Evolutionary conservation across 1,139 yeast genomes (phyloP).

Genomic region (Geotrichum aggregatum): DNA sequence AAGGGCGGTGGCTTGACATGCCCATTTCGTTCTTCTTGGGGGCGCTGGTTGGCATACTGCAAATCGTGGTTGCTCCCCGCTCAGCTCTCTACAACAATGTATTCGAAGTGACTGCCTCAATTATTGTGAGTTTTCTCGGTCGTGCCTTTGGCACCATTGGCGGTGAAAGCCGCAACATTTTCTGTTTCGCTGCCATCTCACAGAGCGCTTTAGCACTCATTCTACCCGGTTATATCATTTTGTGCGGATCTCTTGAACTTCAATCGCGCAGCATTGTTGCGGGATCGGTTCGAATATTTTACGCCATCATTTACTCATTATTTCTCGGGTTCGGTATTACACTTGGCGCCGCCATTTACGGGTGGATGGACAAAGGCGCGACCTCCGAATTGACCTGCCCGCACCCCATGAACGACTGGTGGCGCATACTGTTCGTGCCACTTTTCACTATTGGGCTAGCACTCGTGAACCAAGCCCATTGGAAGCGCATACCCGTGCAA

Average conservation of each 20-base stretch:
- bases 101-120: constrained; percentile 84
- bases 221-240: constrained; percentile 86
- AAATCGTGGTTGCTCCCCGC: constrained; percentile 75
- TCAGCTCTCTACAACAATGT: constrained; percentile 82
- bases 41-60: constrained; percentile 73
- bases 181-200: constrained; percentile 83
- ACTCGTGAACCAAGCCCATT: constrained; percentile 77
- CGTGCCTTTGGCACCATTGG: constrained; percentile 84
- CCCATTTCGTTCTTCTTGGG: constrained; percentile 83
- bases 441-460: constrained; percentile 65
- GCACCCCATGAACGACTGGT: constrained; percentile 54
- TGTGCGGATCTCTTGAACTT: constrained; percentile 82
- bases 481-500: constrained; percentile 79
- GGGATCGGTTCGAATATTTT: constrained; percentile 92
- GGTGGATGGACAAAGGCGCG: constrained; percentile 80
- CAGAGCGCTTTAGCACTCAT: constrained; percentile 89
- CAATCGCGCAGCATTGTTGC: constrained; percentile 89
- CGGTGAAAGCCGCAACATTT: constrained; percentile 45
- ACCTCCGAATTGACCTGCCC: constrained; percentile 65
- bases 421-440: constrained; percentile 76
- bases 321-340: constrained; percentile 93
- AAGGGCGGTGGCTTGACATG: constrained; percentile 84
- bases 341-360: constrained; percentile 84
- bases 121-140: constrained; percentile 79
- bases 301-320: constrained; percentile 85